These are phyloP conservation scores for Chalaropsis ovoidea DNA, from an alignment of 2,329 filamentous ascomycete genomes.

Conservation along the genomic window DNA sequence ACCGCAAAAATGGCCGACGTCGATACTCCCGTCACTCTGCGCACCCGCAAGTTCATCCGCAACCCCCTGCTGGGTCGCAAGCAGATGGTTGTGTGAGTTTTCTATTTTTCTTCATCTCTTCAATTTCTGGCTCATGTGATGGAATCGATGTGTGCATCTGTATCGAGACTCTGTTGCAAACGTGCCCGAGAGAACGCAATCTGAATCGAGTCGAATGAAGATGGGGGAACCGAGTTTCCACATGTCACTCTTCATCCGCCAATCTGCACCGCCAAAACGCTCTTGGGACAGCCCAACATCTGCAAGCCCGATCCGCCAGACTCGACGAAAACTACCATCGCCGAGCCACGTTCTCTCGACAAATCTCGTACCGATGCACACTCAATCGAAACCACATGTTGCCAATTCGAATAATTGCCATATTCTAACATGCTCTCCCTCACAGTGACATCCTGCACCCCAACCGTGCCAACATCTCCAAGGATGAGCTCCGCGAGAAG, in stretches of 20 bases:
- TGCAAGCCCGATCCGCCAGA: not conserved
- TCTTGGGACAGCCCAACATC: not conserved
- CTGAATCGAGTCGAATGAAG: not conserved
- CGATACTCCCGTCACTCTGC: slow-evolving; percentile 67
- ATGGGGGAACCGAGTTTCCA: not conserved
- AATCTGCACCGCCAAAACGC: not conserved
- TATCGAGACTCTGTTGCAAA: not conserved
- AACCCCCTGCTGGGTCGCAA: slow-evolving; percentile 98
- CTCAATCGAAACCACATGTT: not conserved
- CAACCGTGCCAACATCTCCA: slow-evolving; percentile 95
- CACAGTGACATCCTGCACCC: slow-evolving; percentile 97
- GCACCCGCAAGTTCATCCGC: slow-evolving; percentile 99
- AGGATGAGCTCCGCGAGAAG: slow-evolving; percentile 95
- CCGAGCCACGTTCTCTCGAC: not conserved
- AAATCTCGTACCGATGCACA: not conserved
- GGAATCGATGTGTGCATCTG: slow-evolving; percentile 2
- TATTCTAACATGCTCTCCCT: slow-evolving; percentile 27
- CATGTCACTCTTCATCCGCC: not conserved
- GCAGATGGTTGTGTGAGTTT: slow-evolving; percentile 98
- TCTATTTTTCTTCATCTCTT: slow-evolving; percentile 23
- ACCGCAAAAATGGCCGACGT: slow-evolving; percentile 77
- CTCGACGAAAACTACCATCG: not conserved
- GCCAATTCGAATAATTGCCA: not conserved
- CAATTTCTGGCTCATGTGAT: not conserved
- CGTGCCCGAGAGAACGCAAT: not conserved